Evolutionary conservation across 2,329 filamentous ascomycete species (phyloP), one percentile per base, ranked within the genome.

Genomic region (Aspergillus luchuensis): DNA sequence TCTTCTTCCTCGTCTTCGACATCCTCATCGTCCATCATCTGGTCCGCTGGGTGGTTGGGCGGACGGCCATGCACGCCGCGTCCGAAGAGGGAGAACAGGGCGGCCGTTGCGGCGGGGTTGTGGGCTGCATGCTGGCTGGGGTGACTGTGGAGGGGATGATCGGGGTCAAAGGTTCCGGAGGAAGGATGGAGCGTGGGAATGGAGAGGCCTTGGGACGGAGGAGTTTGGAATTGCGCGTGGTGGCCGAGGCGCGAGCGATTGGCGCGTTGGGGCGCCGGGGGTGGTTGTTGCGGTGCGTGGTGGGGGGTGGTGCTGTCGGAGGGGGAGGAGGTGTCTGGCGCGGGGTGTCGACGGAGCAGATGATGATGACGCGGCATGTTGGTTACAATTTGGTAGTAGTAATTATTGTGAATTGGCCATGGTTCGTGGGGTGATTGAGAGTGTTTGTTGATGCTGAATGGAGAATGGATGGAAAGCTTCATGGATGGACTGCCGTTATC

Each of bases 161-260:
- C 53, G 10, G 64, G 64, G 17, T 66, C 63, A 8, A 69, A 69
- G 19, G 57, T 68, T n/a, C 53, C 70, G 48, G 72, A 70, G 10
- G 72, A 72, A 3, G 68, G 68, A 48, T 64, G 67, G 8, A 67
- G 63, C 25, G 70, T 69, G 8, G 69, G 72, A 13, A 69, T 71
- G 15, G 69, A 71, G 15, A 68, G 70, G n/a, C 64, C 67, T 30
- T 69, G 68, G 8, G 72, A 64, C 1, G 72, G 72, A 8, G 73
- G 73, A 8, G 72, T 75, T 17, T 73, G 71, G 54, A 72, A 75
- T 57, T 75, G 73, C 7, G 61, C 56, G 51, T 56, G 62, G 58
- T 66, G 63, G 52, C 59, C 58, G 33, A 63, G 57, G 57, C 57
- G 57, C 25, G 58, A 36, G 57, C 57, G 49, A 47, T 58, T 53